Evolutionary conservation across 305 asterid genomes (phyloP), one percentile per base, ranked within the genome.

Genomic region (Fraxinus latifolia): DNA sequence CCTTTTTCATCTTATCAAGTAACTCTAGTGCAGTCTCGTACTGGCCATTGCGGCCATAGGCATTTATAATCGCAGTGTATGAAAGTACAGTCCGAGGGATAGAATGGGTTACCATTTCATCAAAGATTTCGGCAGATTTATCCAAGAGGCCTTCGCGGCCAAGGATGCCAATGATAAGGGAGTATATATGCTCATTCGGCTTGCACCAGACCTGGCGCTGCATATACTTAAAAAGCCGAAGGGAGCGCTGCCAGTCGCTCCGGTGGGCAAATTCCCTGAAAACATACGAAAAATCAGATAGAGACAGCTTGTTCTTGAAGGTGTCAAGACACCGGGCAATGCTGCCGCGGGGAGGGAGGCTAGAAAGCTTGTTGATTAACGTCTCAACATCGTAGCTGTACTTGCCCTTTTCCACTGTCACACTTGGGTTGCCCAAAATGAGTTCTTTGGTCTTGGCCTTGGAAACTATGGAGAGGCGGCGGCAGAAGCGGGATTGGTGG

Each of bases 301-400:
- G 92, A 15, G 97, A 93, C 55, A 96, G 90, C 92, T 94, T 94
- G 92, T 90, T 93, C 79, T 91, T 92, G 91, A 94, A 93, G n/a
- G 95, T 55, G 72, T 94, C 99, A 31, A 95, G 94, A 83, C 98
- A 94, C 9, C 99, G 94, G 11, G 98, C 97, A 67, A 94, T 93
- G 92, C 99, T 96, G 76, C 99, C 99, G 21, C 99, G 97, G 12
- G 99, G 99, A 8, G 99, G 98, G 71, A 96, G 94, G 85, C 97
- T 90, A 31, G 99, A 92, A 80, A 96, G 98, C 88, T 96, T 96
- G 89, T 96, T 91, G 90, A 96, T 94, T 82, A 96, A 92, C 80
- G 98, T 93, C 88, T 96, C 98, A 34, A 96, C 98, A 83, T 94
- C 97, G 90, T 96, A 96, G 86, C 93, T 87, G 83, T 94, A 96